phyloP scores from a whole-genome alignment of 129 eudicot species.

The Scalesia atractyloides region DNA sequence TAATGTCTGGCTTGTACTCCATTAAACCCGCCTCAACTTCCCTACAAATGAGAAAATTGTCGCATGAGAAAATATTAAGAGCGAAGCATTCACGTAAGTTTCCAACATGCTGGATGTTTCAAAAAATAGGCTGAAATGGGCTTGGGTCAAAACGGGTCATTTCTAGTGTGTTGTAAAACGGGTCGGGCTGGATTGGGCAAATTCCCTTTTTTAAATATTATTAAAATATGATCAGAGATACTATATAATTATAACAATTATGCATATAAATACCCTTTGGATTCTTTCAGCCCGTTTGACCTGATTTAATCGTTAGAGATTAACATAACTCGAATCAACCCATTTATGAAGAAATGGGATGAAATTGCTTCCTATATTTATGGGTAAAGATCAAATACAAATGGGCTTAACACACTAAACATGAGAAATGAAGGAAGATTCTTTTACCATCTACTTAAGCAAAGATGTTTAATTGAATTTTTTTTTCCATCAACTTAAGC shows the following conservation, averaged over 20 bases:
- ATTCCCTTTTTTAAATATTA: background rate
- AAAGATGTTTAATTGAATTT: too few relatives aligned
- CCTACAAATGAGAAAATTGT: conserved; percentile 39
- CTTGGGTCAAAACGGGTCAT: background rate
- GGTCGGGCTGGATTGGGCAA: background rate
- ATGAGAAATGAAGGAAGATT: too few relatives aligned
- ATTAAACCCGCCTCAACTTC: conserved; percentile 98
- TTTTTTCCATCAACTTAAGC: too few relatives aligned
- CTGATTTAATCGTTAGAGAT: background rate
- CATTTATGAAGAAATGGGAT: background rate
- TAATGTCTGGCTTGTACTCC: conserved; percentile 99
- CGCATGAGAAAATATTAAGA: conserved; percentile 11
- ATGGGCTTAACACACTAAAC: too few relatives aligned
- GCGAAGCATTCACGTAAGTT: background rate
- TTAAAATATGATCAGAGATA: background rate
- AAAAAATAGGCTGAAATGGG: background rate
- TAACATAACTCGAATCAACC: background rate
- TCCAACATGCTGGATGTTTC: background rate
- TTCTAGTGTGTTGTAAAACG: background rate
- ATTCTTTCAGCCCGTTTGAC: conserved; percentile 3
- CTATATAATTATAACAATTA: background rate
- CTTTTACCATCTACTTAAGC: too few relatives aligned
- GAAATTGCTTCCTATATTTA: background rate
- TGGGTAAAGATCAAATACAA: too few relatives aligned
- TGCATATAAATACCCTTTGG: conserved; percentile 8